Evolutionary conservation across 148 eudicot species (phyloP), one percentile per base, ranked within the genome.

Genomic region (Heliamphora exappendiculata): DNA sequence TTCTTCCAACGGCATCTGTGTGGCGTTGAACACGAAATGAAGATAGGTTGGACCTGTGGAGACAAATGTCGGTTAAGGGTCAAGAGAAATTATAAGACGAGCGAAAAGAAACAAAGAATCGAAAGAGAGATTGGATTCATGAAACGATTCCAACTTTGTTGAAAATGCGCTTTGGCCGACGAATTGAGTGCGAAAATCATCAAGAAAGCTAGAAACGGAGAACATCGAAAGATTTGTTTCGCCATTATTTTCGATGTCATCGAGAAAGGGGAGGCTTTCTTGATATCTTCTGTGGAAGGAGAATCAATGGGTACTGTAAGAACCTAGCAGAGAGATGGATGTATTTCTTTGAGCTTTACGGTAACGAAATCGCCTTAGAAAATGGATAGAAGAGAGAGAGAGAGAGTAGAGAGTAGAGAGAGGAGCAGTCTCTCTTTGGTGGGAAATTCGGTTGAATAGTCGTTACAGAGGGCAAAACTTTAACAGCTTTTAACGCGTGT

Each of bases 1-100:
- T 26, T 90, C 97, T 53, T 87, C 94, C 0, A 86, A 36, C 3
- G 97, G 94, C 66, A 89, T 80, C 24, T 81, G 90, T 0, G 97
- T 92, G 26, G 97, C 97, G 37, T 94, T 94, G 64, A 78, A 68
- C 41, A 88, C 84, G 60, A 94, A 88, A 12, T 79, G 82, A 51
- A 89, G 77, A 70, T 91, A 92, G 5, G 65, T 76, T n/a, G 98
- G 97, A 83, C 86, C 98, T 95, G 85, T 58, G 76, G 34, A 74
- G 7, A 37, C 58, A 41, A 45, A 29, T 49, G 70, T 13, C 49
- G 10, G 66, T 14, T 54, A 62, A 22, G 55, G 57, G 19, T 44
- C 28, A 16, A 37, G 26, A 69, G 13, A 33, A 10, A 77, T 22
- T 14, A 45, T 7, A 33, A 60, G 28, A 34, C 1, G 6, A 20